Base-by-base conservation (phyloP, 257 asterid genomes). In the Primulina huaijiensis region DNA sequence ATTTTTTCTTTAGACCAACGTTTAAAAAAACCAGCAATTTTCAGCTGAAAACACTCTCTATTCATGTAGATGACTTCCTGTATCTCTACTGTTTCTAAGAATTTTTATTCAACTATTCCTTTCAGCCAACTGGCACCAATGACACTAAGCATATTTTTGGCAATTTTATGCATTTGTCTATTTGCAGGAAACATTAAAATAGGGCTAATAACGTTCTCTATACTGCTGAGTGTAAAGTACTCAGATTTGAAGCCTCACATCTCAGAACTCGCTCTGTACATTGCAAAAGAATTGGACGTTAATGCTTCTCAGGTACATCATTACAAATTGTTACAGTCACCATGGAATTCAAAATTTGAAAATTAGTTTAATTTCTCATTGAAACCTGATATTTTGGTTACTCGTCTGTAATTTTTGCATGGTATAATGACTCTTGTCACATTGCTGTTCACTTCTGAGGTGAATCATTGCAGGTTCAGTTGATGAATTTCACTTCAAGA, bases 181-280 rank as follows among this genome's bases (percentile, higher is more conserved):
- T 79, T 59, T 83, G 87, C 96, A 94, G 97, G 86, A 60, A 79
- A 79, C 71, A 67, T 65, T 60, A 82, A 81, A 72, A 76, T 87
- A 71, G 95, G 95, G 38, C 60, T 69, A 50, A 77, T 94, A 76
- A 83, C 90, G 70, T 87, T 94, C 81, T 85, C 65, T 73, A 81
- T 94, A 92, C 79, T 81, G 75, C 75, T 81, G 68, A 85, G 81
- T 67, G 70, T 78, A 69, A 91, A 81, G 69, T 83, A 84, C 89
- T 71, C 89, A 2, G 85, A 83, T 65, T 69, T 94, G 90, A 84
- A 91, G 89, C 96, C 97, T 81, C 97, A 60, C 46, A 79, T 88
- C 68, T 58, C 88, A 23, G 97, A 86, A 73, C 92, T 94, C 72
- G 64, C 85, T 35, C 74, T 83, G 77, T 70, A 68, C 60, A 80